phyloP scores from a whole-genome alignment of 306 rosid genomes.

The Begonia fuchsioides region DNA sequence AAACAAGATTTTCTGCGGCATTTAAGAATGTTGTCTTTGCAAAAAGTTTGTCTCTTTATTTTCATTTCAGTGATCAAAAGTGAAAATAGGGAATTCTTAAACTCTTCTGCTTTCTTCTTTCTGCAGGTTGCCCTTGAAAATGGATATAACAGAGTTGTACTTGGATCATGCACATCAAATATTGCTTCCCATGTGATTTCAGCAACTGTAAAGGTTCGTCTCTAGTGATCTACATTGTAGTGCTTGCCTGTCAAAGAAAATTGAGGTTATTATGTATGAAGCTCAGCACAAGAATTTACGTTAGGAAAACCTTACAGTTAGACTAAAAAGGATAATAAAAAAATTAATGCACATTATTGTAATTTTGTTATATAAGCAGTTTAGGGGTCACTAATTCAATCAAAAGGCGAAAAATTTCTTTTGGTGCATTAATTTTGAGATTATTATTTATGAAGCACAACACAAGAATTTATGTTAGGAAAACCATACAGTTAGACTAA shows the following conservation, averaged over 20 bases:
- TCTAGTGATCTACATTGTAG: neutral
- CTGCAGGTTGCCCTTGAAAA: slow-evolving; percentile 47
- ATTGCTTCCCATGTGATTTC: slow-evolving; percentile 77
- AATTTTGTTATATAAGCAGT: too few species aligned
- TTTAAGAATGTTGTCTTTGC: slow-evolving; percentile 64
- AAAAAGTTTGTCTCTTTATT: slow-evolving; percentile 44
- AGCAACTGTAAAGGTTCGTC: slow-evolving; percentile 68
- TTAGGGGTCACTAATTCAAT: too few species aligned
- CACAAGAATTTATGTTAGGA: too few species aligned
- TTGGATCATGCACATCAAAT: slow-evolving; percentile 76
- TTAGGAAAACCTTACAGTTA: too few species aligned
- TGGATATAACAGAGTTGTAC: slow-evolving; percentile 67
- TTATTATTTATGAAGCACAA: neutral
- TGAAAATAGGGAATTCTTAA: neutral
- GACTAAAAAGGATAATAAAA: too few species aligned
- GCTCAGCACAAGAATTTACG: too few species aligned
- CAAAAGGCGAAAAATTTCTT: too few species aligned
- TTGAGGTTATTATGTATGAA: neutral
- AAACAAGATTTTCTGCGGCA: slow-evolving; percentile 63
- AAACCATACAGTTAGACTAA: too few species aligned
- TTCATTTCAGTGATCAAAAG: neutral
- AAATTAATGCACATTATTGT: too few species aligned
- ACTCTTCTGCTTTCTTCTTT: slow-evolving; percentile 1
- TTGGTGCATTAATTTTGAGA: too few species aligned
- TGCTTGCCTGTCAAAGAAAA: neutral